phyloP scores from a whole-genome alignment of 1,284 basidiomycete species.

The Fomitopsis palustris region DNA sequence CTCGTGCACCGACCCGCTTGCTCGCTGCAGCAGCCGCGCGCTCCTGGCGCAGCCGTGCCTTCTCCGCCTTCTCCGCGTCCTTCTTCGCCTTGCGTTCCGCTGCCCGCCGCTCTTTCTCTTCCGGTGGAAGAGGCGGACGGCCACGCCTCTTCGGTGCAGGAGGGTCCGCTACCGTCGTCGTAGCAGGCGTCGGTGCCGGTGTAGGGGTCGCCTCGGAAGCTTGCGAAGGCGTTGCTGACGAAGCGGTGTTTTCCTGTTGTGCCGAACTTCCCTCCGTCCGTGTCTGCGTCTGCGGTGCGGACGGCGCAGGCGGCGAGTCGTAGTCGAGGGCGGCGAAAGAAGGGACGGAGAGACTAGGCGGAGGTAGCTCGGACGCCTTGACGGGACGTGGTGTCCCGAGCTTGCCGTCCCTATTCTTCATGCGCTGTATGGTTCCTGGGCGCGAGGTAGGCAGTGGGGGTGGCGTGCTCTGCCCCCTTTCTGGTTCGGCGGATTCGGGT shows the following conservation, averaged over 20 bases:
- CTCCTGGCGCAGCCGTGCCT: constrained; percentile 11
- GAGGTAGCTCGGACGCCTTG: constrained; percentile 12
- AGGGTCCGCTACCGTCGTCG: no score
- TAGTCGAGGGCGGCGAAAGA: background rate
- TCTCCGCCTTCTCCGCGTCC: constrained; percentile 21
- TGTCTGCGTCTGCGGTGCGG: background rate
- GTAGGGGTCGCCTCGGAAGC: background rate
- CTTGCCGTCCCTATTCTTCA: constrained; percentile 35
- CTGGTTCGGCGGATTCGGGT: background rate
- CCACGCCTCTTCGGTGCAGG: constrained; percentile 21
- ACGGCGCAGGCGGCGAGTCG: background rate
- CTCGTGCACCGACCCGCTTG: constrained; percentile 16
- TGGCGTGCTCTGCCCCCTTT: constrained; percentile 7
- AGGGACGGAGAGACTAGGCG: constrained; percentile 4
- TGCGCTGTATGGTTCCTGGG: constrained; percentile 29
- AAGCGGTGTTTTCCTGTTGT: background rate
- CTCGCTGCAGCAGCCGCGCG: constrained; percentile 13
- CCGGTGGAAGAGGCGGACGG: constrained; percentile 20
- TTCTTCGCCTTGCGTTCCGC: constrained; percentile 26
- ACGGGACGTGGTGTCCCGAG: constrained; percentile 9
- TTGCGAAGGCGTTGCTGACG: constrained; percentile 5
- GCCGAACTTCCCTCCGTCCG: background rate
- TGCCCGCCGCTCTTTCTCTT: constrained; percentile 27
- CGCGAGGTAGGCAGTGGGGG: constrained; percentile 23
- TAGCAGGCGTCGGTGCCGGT: constrained; percentile 7